phyloP scores from a whole-genome alignment of 495 filamentous ascomycete species.

The Xylaria scruposa region DNA sequence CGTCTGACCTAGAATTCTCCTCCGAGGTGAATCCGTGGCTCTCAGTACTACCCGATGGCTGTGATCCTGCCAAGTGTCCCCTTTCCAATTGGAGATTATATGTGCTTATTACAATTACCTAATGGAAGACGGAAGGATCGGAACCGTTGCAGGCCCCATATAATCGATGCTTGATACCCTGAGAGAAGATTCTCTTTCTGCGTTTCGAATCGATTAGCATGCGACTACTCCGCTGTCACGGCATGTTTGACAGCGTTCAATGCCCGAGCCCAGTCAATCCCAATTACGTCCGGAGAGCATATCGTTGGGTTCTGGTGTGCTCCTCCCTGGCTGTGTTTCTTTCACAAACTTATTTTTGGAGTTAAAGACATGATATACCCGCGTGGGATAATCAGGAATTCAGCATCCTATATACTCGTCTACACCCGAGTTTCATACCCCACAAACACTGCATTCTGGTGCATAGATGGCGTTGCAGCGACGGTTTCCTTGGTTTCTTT shows the following conservation, averaged over 20 bases:
- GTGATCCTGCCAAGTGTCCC: not conserved
- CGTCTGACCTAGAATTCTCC: conserved; percentile 15
- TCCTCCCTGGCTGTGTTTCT: not conserved
- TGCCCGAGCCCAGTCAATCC: not conserved
- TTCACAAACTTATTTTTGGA: conserved; percentile 18
- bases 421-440: conserved; percentile 23
- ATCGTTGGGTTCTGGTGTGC: not conserved
- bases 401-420: conserved; percentile 23
- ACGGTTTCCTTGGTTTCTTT: conserved; percentile 22
- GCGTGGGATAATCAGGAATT: conserved; percentile 19
- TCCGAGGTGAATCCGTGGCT: not conserved
- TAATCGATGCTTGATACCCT: conserved; percentile 17
- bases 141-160: not conserved
- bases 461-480: conserved; percentile 30
- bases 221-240: not conserved
- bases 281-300: not conserved
- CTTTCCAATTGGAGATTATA: not conserved
- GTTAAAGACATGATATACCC: conserved; percentile 26
- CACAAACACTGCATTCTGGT: conserved; percentile 25
- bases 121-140: conserved; percentile 12
- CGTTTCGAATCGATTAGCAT: conserved; percentile 1
- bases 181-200: conserved; percentile 2
- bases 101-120: conserved; percentile 11
- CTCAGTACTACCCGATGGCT: not conserved
- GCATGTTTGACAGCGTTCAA: not conserved